These are phyloP conservation scores for Backusella mclennaniae DNA, from an alignment of 192 early-diverging fungal genomes.

Conservation along the genomic window DNA sequence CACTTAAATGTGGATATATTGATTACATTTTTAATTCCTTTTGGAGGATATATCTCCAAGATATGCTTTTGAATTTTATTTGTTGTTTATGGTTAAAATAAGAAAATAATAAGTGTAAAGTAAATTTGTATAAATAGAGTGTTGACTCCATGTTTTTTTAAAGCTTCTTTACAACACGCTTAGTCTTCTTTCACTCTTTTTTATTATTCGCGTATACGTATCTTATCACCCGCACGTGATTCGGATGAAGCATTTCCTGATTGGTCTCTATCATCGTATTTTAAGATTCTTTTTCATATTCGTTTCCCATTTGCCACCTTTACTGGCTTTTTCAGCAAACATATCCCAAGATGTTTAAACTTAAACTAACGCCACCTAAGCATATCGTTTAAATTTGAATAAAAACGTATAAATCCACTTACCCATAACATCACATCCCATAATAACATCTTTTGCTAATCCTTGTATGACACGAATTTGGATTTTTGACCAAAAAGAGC, in stretches of 20 bases:
- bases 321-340: too few relatives aligned
- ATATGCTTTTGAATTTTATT: not conserved
- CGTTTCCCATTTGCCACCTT: not conserved
- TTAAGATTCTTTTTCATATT: conserved; percentile 6
- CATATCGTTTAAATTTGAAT: too few relatives aligned
- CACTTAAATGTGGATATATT: not conserved
- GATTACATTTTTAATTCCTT: not conserved
- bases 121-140: not conserved
- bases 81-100: not conserved
- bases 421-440: too few relatives aligned
- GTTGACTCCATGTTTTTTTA: not conserved
- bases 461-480: too few relatives aligned
- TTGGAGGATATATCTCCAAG: not conserved
- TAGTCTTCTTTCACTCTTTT: not conserved
- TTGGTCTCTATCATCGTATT: not conserved
- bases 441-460: too few relatives aligned
- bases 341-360: too few relatives aligned
- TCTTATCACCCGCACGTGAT: not conserved
- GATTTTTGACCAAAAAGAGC: too few relatives aligned
- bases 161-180: not conserved
- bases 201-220: not conserved
- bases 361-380: too few relatives aligned
- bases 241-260: not conserved
- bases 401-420: too few relatives aligned
- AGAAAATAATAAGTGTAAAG: not conserved